A percentile compares a stretch with the other conserved stretches of the same genome.
Conservation (phyloP, 345 rosid genomes). For the Gossypioides kirkii region DNA sequence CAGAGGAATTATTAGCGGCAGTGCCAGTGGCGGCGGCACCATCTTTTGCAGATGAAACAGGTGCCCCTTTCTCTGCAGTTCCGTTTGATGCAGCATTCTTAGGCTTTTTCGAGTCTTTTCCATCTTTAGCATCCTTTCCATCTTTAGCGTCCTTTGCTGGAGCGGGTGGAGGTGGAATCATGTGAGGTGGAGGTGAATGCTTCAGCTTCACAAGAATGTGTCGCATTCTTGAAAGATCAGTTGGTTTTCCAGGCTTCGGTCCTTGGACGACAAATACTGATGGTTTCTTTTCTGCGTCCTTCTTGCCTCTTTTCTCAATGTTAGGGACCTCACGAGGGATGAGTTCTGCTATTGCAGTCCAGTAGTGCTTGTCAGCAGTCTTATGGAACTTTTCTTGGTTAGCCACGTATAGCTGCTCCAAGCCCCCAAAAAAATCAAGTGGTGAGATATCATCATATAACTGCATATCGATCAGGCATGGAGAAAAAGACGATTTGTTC, state of each 20-base stretch:
- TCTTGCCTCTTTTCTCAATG: conserved; percentile 51
- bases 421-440: conserved; percentile 2
- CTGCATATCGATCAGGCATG: neutral
- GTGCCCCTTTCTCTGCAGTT: conserved; percentile 21
- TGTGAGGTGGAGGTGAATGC: conserved; percentile 70
- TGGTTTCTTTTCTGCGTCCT: conserved; percentile 52
- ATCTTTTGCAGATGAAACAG: conserved; percentile 24
- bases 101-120: conserved; percentile 16
- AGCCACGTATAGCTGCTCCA: conserved; percentile 47
- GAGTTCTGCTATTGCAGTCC: conserved; percentile 65
- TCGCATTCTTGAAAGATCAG: conserved; percentile 65
- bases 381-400: conserved; percentile 71
- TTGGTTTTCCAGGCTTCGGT: conserved; percentile 73
- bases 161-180: conserved; percentile 67
- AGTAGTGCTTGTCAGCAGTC: conserved; percentile 54
- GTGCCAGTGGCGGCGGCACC: conserved; percentile 17
- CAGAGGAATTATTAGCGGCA: neutral
- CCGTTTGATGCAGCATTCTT: conserved; percentile 23
- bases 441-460: neutral
- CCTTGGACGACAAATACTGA: conserved; percentile 52
- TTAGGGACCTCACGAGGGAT: conserved; percentile 65
- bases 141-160: conserved; percentile 37
- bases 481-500: neutral
- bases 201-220: conserved; percentile 62
- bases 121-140: conserved; percentile 27